Evolutionary conservation across 306 rosid genomes (phyloP).

Genomic region (Styphnolobium japonicum): DNA sequence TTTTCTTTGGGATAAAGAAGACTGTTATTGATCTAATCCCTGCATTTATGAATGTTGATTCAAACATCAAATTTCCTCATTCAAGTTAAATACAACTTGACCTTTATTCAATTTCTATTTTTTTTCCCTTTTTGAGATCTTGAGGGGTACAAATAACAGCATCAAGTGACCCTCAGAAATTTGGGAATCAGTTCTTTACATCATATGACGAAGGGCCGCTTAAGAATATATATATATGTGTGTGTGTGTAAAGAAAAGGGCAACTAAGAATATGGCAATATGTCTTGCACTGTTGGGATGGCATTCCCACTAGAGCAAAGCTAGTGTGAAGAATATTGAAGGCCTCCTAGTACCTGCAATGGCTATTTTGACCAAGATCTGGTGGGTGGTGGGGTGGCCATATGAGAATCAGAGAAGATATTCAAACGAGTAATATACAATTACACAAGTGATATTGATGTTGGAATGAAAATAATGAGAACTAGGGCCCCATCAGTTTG

Average conservation of each 20-base stretch:
- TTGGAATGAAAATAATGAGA: slow-evolving; percentile 1
- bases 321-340: not conserved
- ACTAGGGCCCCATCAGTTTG: slow-evolving; percentile 23
- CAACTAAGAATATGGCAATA: not conserved
- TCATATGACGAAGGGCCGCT: too few species aligned
- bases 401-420: slow-evolving; percentile 19
- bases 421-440: not conserved
- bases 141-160: not conserved
- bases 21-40: not conserved
- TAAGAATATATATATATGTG: too few species aligned
- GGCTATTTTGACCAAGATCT: not conserved
- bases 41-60: not conserved
- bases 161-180: not conserved
- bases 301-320: not conserved
- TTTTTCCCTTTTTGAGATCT: not conserved
- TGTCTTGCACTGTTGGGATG: not conserved
- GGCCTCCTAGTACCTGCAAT: slow-evolving; percentile 13
- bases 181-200: too few species aligned
- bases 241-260: not conserved
- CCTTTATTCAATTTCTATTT: not conserved
- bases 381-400: not conserved
- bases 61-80: not conserved
- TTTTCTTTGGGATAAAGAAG: too few species aligned
- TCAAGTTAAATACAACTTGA: not conserved
- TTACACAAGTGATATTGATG: not conserved